Evolutionary conservation across 352 stramenopile species (phyloP).

Genomic region (Globisporangium spiculum): DNA sequence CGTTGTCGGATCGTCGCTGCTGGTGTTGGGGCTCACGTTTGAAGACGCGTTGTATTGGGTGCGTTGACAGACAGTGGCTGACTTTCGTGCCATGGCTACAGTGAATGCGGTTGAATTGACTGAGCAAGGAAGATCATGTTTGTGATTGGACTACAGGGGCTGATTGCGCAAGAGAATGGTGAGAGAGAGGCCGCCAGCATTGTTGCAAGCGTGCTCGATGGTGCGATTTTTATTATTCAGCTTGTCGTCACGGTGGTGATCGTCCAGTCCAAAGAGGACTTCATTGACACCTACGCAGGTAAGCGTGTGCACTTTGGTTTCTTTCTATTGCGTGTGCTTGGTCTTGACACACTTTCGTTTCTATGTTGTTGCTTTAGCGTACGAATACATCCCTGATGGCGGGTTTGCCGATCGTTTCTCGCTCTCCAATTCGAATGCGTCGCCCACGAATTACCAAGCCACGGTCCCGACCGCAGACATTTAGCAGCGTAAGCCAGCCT

Average conservation of each 20-base stretch:
- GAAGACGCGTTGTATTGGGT: conserved; percentile 74
- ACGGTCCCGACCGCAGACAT: conserved; percentile 63
- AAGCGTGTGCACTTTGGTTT: conserved; percentile 4
- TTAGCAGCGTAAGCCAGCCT: conserved; percentile 13
- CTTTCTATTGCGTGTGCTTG: neutral
- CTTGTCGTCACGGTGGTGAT: conserved; percentile 55
- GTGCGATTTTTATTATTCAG: conserved; percentile 60
- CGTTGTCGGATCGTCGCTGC: conserved; percentile 59
- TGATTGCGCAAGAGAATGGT: conserved; percentile 36
- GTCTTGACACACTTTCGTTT: neutral
- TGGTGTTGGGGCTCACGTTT: conserved; percentile 69
- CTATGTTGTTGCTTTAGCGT: conserved; percentile 32
- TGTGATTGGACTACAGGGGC: conserved; percentile 22
- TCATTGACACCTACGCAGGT: conserved; percentile 85
- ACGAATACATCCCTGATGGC: conserved; percentile 79
- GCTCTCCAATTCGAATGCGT: conserved; percentile 36
- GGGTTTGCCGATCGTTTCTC: conserved; percentile 42
- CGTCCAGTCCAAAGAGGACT: conserved; percentile 75
- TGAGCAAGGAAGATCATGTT: neutral
- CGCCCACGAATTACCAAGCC: conserved; percentile 58
- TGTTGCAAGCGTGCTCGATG: conserved; percentile 47
- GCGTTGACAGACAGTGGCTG: neutral
- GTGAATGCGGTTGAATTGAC: neutral
- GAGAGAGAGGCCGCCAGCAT: conserved; percentile 34
- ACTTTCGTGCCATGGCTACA: neutral